Evolutionary conservation across 495 filamentous ascomycete species (phyloP), one percentile per base, ranked within the genome.

Genomic region (Hypoxylon lienhwacheense): DNA sequence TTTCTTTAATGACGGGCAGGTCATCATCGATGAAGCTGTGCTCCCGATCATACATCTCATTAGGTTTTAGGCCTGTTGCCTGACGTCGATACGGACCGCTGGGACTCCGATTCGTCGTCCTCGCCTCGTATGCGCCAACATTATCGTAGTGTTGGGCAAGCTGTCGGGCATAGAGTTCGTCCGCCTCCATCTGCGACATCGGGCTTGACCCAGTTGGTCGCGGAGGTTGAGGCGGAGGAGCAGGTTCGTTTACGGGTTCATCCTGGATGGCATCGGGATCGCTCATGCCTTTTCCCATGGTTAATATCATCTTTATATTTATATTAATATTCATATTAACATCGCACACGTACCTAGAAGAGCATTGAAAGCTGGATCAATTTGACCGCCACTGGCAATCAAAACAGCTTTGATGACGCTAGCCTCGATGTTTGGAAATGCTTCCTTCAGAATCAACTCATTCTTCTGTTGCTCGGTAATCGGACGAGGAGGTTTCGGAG

Each of bases 11-110:
- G 37, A 91, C 85, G 2, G 93, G 93, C 34, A 98, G 79, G 60
- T 98, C 93, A 64, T 98, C 93, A 67, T 98, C 92, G 66, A 98
- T 83, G 66, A 96, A 97, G 73, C 82, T 96, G 63, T 86, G 89
- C 55, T 83, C 79, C 26, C 70, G 68, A 25, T 77, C 75, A 75
- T 59, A 83, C 78, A 66, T 78, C 65, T 68, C 76, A 62, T 67
- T 77, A 25, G 71, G 76, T 35, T 67, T 70, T 17, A 71, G 54
- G 11, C 72, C 72, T 4, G 73, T 74, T 71, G 81, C 71, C 69
- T 79, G 71, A 50, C 72, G 65, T 32, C 59, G 61, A 24, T 50
- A 53, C 4, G 49, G 63, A 35, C 58, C 63, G 12, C 74, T 63
- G 62, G 71, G 24, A 61, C 71, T 62, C 56, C 74, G 69, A 61